These are phyloP conservation scores for Gloeopeniophorella convolvens DNA, from an alignment of 768 basidiomycete genomes.

Conservation along the genomic window DNA sequence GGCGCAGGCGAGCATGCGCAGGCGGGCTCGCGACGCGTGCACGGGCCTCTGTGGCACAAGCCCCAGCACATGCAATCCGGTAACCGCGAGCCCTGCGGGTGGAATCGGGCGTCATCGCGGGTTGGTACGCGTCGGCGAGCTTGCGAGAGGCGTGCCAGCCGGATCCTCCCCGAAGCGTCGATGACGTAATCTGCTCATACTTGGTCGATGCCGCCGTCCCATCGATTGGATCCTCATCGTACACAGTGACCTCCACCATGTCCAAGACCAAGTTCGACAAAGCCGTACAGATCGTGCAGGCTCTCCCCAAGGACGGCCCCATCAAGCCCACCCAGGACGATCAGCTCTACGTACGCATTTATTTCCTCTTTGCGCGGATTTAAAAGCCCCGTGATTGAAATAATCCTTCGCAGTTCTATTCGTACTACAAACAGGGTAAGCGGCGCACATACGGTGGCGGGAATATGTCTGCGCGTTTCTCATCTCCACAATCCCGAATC, in stretches of 20 bases:
- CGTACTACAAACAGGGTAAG: constrained; percentile 87
- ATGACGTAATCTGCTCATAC: no score
- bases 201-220: background rate
- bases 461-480: constrained; percentile 14
- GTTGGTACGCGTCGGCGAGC: no score
- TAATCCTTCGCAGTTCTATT: constrained; percentile 68
- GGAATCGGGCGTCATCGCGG: no score
- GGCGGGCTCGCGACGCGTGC: no score
- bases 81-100: no score
- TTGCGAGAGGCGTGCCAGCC: no score
- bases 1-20: no score
- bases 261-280: constrained; percentile 68
- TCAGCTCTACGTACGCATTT: constrained; percentile 65
- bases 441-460: background rate
- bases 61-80: no score
- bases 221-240: constrained; percentile 5
- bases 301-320: constrained; percentile 74
- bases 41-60: no score
- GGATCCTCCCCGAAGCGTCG: no score
- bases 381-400: no score
- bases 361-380: constrained; percentile 3
- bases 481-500: constrained; percentile 4
- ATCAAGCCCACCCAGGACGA: constrained; percentile 68
- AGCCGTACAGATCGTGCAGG: constrained; percentile 59
- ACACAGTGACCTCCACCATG: constrained; percentile 48